Evolutionary conservation across 192 early-diverging fungal genomes (phyloP).

Genomic region (Globomyces pollinis-pini): DNA sequence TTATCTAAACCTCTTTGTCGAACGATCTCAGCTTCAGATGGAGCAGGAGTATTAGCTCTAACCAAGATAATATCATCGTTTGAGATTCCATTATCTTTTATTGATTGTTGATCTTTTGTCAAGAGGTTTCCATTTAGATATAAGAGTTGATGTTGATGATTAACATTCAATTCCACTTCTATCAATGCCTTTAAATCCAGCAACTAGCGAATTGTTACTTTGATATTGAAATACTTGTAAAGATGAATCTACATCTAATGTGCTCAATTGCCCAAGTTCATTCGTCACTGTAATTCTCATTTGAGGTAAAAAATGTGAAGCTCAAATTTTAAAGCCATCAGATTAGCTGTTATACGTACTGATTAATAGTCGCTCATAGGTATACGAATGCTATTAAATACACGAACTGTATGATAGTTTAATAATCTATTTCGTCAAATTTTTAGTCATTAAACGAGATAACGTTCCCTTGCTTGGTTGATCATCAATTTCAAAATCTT

Average conservation of each 20-base stretch:
- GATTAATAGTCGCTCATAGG: not conserved
- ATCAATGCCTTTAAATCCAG: conserved; percentile 68
- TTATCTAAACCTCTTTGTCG: conserved; percentile 15
- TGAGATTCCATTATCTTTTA: conserved; percentile 56
- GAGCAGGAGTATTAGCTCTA: conserved; percentile 15
- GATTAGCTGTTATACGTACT: too few species aligned
- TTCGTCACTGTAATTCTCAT: conserved; percentile 6
- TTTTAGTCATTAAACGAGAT: not conserved
- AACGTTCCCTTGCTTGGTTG: not conserved
- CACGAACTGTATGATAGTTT: not conserved
- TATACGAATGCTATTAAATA: not conserved
- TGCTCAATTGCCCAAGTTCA: conserved; percentile 2
- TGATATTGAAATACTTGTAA: too few species aligned
- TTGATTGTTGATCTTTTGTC: conserved; percentile 49
- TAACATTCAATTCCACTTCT: conserved; percentile 73
- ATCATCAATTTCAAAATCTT: too few species aligned
- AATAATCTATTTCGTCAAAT: not conserved
- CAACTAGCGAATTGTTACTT: too few species aligned
- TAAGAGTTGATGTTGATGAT: conserved; percentile 54
- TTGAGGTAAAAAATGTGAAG: not conserved
- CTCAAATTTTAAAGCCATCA: too few species aligned
- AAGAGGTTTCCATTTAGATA: conserved; percentile 60
- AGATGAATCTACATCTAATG: conserved; percentile 1
- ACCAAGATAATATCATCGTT: conserved; percentile 73
- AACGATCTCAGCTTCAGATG: not conserved